phyloP scores from a whole-genome alignment of 345 rosid genomes.

The Rhodamnia argentea region DNA sequence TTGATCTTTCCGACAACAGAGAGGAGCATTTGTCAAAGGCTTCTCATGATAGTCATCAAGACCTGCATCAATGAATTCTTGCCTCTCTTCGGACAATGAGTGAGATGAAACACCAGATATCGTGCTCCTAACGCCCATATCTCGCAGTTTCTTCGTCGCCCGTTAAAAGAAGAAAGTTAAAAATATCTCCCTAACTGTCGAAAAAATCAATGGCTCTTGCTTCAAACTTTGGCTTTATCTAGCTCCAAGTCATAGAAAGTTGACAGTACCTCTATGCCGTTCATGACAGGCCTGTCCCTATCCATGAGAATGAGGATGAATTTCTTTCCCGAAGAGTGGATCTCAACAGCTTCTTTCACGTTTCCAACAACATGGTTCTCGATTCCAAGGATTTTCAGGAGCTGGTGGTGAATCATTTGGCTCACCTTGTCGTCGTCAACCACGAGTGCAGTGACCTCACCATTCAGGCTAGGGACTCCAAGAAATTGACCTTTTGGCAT shows the following conservation, averaged over 20 bases:
- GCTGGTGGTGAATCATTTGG: conserved; percentile 37
- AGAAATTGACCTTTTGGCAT: background rate
- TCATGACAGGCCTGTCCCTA: conserved; percentile 78
- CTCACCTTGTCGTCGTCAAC: conserved; percentile 52
- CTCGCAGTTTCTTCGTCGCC: conserved; percentile 61
- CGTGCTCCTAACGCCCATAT: conserved; percentile 54
- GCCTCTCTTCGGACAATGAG: conserved; percentile 22
- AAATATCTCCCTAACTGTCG: background rate
- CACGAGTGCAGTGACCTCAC: conserved; percentile 37
- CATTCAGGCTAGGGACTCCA: background rate
- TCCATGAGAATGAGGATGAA: conserved; percentile 85
- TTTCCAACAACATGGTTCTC: conserved; percentile 34
- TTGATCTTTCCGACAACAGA: conserved; percentile 35
- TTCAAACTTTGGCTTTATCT: background rate
- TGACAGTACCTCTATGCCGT: conserved; percentile 56
- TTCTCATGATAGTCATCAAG: conserved; percentile 76
- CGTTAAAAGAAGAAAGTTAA: background rate
- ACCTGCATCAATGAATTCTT: conserved; percentile 69
- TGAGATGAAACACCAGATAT: conserved; percentile 62
- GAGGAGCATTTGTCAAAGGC: conserved; percentile 52
- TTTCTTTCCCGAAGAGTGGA: conserved; percentile 37
- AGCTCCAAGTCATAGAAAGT: background rate
- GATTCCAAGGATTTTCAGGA: conserved; percentile 40
- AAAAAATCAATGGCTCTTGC: background rate
- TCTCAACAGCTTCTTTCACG: conserved; percentile 69